Evolutionary conservation across 441 rosid species (phyloP).

Genomic region (Euphorbia celastroides): DNA sequence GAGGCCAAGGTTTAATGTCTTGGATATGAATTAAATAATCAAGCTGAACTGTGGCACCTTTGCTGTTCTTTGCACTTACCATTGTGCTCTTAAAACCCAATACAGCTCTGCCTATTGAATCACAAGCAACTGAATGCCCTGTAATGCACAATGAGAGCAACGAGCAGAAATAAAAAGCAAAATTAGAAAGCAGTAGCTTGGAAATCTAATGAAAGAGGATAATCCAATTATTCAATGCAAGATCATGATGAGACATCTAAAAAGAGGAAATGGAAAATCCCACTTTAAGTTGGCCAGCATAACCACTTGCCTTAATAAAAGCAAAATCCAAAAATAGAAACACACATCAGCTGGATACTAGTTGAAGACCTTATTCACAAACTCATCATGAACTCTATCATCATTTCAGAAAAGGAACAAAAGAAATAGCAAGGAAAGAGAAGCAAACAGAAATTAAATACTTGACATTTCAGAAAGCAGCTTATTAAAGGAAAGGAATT

Average conservation of each 20-base stretch:
- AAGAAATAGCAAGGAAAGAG: no score
- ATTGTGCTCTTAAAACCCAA: constrained; percentile 28
- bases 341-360: constrained; percentile 5
- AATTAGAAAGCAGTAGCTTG: background rate
- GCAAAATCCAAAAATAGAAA: background rate
- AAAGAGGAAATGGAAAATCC: background rate
- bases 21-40: constrained; percentile 68
- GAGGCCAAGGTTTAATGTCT: constrained; percentile 98
- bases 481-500: background rate
- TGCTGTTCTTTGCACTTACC: constrained; percentile 60
- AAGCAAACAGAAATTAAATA: background rate
- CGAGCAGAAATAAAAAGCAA: background rate
- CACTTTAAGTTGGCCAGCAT: background rate
- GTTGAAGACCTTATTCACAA: background rate
- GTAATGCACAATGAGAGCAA: background rate
- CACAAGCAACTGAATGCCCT: constrained; percentile 19
- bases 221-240: background rate
- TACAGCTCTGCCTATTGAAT: constrained; percentile 11
- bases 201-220: background rate
- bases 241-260: background rate
- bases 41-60: constrained; percentile 46
- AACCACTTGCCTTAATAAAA: constrained; percentile 6
- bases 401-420: background rate
- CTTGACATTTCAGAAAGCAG: constrained; percentile 4
- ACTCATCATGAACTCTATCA: background rate